Base-by-base conservation (phyloP, 169 alveolate species). In the Cryptosporidium canis region DNA sequence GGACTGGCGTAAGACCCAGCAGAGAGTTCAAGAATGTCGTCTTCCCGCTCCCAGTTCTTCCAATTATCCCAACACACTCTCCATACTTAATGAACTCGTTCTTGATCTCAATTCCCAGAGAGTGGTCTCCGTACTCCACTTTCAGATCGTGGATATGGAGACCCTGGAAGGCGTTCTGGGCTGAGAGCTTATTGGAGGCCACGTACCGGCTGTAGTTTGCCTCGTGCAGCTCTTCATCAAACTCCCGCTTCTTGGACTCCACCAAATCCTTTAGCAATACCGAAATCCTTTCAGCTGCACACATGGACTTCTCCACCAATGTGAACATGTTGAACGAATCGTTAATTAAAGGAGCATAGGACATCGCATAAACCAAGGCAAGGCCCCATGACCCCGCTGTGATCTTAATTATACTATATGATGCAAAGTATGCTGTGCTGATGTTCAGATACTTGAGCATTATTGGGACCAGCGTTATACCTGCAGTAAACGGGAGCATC, bases 311-410 rank as follows among this genome's bases (percentile, higher is more conserved):
- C 63, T 77, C 87, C 24, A 77, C 68, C n/a, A 65, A 31, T 37
- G 72, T 77, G 16, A 77, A 77, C 48, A 29, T 29, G 44, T 39
- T 58, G 21, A 77, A 77, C 6, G 77, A 55, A 1, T 77, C 72
- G 44, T 77, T 58, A 21, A 77, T 58, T 35, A 77, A 41, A 8
- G 87, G 87, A 43, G 87, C 87, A 41, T 77, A 77, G 12, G 87
- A 77, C 65, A 77, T 56, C 31, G 77, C 56, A 61, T 58, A 77
- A 39, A 77, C 61, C 29, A 77, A 39, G 7, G 87, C 87, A 16
- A 77, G 64, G n/a, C 87, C 87, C 87, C 87, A 77, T 12, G 65
- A 39, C 6, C 87, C 87, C 7, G 83, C 83, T 7, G 77, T 77
- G 24, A 37, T 63, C 29, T 45, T 61, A 2, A 48, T 41, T n/a